Conservation (phyloP, 306 rosid genomes). For the Malus asiatica region DNA sequence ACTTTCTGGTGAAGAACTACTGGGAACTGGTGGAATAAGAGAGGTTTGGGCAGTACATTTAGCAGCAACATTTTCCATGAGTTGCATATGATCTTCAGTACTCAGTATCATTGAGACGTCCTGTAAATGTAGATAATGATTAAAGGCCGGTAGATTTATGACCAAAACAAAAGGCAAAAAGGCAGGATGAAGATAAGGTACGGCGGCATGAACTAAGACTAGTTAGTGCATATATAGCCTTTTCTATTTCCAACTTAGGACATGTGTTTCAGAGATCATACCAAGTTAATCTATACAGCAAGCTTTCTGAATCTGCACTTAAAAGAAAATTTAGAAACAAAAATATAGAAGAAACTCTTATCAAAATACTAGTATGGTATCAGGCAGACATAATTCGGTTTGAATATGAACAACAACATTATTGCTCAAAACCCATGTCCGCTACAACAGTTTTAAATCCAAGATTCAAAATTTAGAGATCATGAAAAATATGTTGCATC, state of each 20-base stretch:
- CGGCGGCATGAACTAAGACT: conserved; percentile 5
- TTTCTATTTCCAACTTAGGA: neutral
- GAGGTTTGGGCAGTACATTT: conserved; percentile 59
- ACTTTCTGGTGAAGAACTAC: conserved; percentile 30
- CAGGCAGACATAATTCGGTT: neutral
- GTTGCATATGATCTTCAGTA: conserved; percentile 71
- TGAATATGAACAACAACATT: neutral
- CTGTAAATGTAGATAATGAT: conserved; percentile 24
- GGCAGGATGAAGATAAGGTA: conserved; percentile 1
- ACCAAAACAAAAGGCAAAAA: neutral
- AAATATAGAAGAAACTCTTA: neutral
- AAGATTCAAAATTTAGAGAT: neutral
- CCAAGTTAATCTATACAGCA: neutral
- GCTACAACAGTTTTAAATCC: neutral
- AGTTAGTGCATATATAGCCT: neutral
- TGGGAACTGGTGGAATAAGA: conserved; percentile 63
- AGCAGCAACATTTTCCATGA: conserved; percentile 67
- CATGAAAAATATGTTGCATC: neutral
- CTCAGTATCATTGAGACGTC: conserved; percentile 74
- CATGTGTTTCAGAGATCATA: neutral
- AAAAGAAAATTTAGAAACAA: neutral
- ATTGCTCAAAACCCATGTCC: neutral
- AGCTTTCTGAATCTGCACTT: neutral
- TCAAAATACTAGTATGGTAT: neutral
- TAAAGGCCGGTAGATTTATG: neutral